Percentiles rank a stretch among this genome's conserved stretches.
phyloP scores from a whole-genome alignment of 2,329 filamentous ascomycete genomes.

The Ophiostoma himal-ulmi region DNA sequence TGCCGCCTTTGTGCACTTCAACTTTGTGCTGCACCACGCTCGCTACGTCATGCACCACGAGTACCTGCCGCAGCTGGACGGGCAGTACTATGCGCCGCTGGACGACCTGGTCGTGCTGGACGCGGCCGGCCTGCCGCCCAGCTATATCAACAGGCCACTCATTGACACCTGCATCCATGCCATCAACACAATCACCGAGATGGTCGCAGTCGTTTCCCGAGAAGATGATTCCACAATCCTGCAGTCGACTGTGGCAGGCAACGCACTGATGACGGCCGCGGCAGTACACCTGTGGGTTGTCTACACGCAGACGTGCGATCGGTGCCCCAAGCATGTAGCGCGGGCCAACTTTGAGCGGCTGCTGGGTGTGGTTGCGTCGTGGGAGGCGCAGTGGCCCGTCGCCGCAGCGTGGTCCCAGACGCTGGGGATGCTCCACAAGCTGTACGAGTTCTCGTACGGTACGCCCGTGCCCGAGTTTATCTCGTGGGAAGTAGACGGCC shows the following conservation, averaged over 20 bases:
- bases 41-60: conserved; percentile 19
- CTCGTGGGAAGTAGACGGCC: background rate
- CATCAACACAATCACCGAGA: background rate
- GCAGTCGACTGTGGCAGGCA: background rate
- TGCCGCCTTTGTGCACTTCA: conserved; percentile 15
- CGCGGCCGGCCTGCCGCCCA: background rate
- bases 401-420: conserved; percentile 17
- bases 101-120: background rate
- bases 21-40: conserved; percentile 15
- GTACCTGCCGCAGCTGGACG: conserved; percentile 21
- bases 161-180: background rate
- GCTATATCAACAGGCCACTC: background rate
- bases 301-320: conserved; percentile 20
- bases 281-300: conserved; percentile 18
- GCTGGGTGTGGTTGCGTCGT: background rate
- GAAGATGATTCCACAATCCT: background rate
- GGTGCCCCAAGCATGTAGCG: conserved; percentile 15
- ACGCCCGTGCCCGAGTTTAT: conserved; percentile 13
- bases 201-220: background rate
- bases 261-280: conserved; percentile 6
- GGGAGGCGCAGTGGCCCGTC: conserved; percentile 19
- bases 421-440: conserved; percentile 19
- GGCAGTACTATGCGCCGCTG: conserved; percentile 16
- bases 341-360: conserved; percentile 15
- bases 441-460: conserved; percentile 19